phyloP scores from a whole-genome alignment of 441 rosid genomes.

The Omphalea diandra region DNA sequence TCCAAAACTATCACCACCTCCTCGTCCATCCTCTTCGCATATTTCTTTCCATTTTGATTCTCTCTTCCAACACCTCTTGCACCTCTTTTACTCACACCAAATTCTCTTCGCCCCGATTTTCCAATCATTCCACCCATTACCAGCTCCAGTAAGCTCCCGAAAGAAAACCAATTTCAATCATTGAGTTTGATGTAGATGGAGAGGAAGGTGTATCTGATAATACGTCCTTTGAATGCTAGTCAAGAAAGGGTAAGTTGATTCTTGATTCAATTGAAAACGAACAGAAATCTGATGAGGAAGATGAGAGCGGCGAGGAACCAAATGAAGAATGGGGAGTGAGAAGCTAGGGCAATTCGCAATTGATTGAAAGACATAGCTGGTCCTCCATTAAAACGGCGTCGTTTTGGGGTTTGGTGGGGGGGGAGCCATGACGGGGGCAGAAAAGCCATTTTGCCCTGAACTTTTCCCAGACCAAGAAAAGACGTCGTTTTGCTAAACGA shows the following conservation, averaged over 20 bases:
- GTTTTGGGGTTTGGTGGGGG: too few species aligned
- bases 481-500: too few species aligned
- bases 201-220: slow-evolving; percentile 27
- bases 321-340: too few species aligned
- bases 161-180: slow-evolving; percentile 31
- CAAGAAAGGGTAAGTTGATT: slow-evolving; percentile 46
- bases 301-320: too few species aligned
- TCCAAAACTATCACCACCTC: slow-evolving; percentile 56
- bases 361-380: too few species aligned
- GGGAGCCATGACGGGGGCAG: too few species aligned
- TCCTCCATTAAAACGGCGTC: too few species aligned
- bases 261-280: slow-evolving; percentile 51
- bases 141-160: slow-evolving; percentile 23
- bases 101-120: slow-evolving; percentile 42
- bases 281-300: too few species aligned
- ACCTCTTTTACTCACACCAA: slow-evolving; percentile 50
- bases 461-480: too few species aligned
- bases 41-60: slow-evolving; percentile 62
- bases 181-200: slow-evolving; percentile 25
- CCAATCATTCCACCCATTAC: slow-evolving; percentile 30
- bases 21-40: slow-evolving; percentile 48
- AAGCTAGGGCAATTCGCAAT: too few species aligned
- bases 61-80: slow-evolving; percentile 71
- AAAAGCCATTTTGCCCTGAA: too few species aligned
- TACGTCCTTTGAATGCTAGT: slow-evolving; percentile 47